phyloP scores from a whole-genome alignment of 805 yeast species.

The Candida wancherniae region DNA sequence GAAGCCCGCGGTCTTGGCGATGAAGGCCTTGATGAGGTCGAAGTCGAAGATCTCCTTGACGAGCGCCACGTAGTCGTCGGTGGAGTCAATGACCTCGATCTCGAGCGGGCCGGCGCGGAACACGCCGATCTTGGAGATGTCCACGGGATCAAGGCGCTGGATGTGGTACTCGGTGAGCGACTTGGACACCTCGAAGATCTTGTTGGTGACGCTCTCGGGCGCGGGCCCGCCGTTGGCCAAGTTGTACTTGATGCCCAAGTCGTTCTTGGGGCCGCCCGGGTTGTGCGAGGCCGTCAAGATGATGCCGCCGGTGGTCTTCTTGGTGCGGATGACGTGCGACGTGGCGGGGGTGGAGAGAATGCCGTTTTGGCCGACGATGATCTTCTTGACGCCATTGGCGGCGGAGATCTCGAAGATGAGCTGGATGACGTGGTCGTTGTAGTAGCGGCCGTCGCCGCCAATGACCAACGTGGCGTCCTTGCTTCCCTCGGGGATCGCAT shows the following conservation, averaged over 20 bases:
- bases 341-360: slow-evolving; percentile 94
- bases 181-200: slow-evolving; percentile 70
- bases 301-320: slow-evolving; percentile 84
- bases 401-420: slow-evolving; percentile 79
- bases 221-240: slow-evolving; percentile 97
- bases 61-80: slow-evolving; percentile 71
- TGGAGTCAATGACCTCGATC: slow-evolving; percentile 80
- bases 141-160: slow-evolving; percentile 59
- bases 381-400: slow-evolving; percentile 82
- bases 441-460: slow-evolving; percentile 97
- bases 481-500: slow-evolving; percentile 88
- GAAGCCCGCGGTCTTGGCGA: slow-evolving; percentile 52
- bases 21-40: slow-evolving; percentile 67
- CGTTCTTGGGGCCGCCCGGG: slow-evolving; percentile 94
- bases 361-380: slow-evolving; percentile 85
- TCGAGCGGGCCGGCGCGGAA: slow-evolving; percentile 51
- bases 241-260: slow-evolving; percentile 93
- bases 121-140: slow-evolving; percentile 55
- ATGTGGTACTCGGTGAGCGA: slow-evolving; percentile 57
- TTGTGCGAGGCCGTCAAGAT: slow-evolving; percentile 94
- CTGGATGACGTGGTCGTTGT: slow-evolving; percentile 76
- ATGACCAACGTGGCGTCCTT: slow-evolving; percentile 71
- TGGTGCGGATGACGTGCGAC: slow-evolving; percentile 81
- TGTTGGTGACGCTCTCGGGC: slow-evolving; percentile 88
- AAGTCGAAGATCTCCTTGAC: slow-evolving; percentile 86